A percentile compares a stretch with the other conserved stretches of the same genome.
These are phyloP conservation scores for Calonectria pseudoreteaudii DNA, from an alignment of 2,329 filamentous ascomycete species.

Conservation along the genomic window DNA sequence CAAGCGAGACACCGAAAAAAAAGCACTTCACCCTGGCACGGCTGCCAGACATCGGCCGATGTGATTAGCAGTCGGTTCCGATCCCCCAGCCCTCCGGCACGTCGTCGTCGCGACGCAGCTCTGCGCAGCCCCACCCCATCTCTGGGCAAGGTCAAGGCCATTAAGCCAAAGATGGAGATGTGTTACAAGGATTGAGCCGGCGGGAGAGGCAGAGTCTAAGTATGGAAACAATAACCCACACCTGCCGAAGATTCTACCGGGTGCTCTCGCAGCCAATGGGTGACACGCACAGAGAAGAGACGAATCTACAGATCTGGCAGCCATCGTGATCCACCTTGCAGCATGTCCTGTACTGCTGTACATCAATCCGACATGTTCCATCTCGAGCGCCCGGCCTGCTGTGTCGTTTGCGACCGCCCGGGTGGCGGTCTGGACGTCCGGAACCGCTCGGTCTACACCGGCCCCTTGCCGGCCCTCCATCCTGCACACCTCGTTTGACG, in stretches of 20 bases:
- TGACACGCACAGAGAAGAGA: neutral
- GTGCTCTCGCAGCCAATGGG: neutral
- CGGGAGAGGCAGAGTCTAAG: slow-evolving; percentile 20
- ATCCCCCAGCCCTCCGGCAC: slow-evolving; percentile 12
- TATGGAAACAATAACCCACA: neutral
- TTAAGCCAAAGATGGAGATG: neutral
- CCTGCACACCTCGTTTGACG: neutral
- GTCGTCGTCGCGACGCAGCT: slow-evolving; percentile 18
- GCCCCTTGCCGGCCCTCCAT: neutral
- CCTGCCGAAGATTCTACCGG: slow-evolving; percentile 1
- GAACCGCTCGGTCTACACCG: neutral
- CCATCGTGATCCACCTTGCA: slow-evolving; percentile 11
- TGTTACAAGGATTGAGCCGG: neutral
- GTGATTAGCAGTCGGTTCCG: slow-evolving; percentile 24
- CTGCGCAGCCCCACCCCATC: slow-evolving; percentile 10
- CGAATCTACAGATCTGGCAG: slow-evolving; percentile 20
- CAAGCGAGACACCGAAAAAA: neutral
- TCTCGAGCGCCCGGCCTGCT: neutral
- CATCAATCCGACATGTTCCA: neutral
- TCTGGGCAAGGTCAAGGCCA: slow-evolving; percentile 4
- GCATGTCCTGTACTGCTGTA: neutral
- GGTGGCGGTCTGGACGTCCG: neutral
- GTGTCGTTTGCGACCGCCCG: neutral
- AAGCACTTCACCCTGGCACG: slow-evolving; percentile 6
- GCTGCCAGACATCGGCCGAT: slow-evolving; percentile 18